Conservation (phyloP, 1,139 yeast genomes). For the Yamadazyma triangularis region DNA sequence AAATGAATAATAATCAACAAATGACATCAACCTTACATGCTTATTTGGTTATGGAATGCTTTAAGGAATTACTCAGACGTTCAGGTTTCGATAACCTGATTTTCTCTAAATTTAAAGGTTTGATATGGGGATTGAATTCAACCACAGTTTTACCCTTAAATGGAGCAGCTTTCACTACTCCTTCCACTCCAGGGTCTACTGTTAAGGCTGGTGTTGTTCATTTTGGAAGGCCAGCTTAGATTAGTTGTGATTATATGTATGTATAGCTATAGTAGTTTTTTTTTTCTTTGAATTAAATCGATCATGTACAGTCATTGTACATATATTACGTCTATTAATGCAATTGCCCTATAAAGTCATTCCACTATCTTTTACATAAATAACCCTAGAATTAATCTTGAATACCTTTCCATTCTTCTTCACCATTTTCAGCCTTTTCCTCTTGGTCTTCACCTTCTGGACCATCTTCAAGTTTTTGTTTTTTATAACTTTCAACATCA, state of each 20-base stretch:
- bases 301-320: too few species aligned
- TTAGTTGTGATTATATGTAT: background rate
- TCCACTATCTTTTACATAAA: too few species aligned
- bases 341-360: too few species aligned
- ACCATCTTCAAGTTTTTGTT: conserved; percentile 14
- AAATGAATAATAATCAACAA: conserved; percentile 36
- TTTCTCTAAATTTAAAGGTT: conserved; percentile 44
- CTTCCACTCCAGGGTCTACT: conserved; percentile 23
- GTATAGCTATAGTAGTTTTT: too few species aligned
- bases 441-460: conserved; percentile 8
- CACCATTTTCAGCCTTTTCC: too few species aligned
- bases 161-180: conserved; percentile 8
- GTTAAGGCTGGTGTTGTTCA: conserved; percentile 25
- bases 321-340: too few species aligned
- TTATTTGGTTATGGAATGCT: conserved; percentile 53
- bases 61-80: conserved; percentile 49
- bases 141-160: background rate
- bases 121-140: conserved; percentile 49
- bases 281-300: too few species aligned
- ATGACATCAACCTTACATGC: conserved; percentile 49
- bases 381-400: conserved; percentile 13
- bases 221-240: conserved; percentile 30
- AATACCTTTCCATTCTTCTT: conserved; percentile 21
- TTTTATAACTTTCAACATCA: conserved; percentile 12
- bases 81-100: conserved; percentile 30